Percentiles rank a stretch among this genome's conserved stretches.
These are phyloP conservation scores for Casaregolazyma suthepensis DNA, from an alignment of 1,139 yeast species.

Conservation along the genomic window DNA sequence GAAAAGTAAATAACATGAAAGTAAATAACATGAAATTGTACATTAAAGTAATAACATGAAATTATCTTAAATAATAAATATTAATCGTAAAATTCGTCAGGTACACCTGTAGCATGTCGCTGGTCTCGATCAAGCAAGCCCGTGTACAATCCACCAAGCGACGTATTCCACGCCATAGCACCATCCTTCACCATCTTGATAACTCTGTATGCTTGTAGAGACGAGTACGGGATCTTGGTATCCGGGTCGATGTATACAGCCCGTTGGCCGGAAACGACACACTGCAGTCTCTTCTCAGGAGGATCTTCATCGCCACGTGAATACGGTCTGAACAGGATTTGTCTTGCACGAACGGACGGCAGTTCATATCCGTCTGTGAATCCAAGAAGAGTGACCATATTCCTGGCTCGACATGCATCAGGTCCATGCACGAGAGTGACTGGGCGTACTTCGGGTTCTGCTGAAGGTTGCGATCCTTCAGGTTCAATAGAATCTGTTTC, in stretches of 20 bases:
- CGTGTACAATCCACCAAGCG: conserved; percentile 62
- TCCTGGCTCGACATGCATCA: conserved; percentile 17
- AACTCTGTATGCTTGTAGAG: conserved; percentile 69
- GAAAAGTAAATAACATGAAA: not conserved
- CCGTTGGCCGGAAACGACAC: conserved; percentile 72
- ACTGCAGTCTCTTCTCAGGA: conserved; percentile 31
- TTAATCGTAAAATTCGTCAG: conserved; percentile 55
- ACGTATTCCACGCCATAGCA: conserved; percentile 63
- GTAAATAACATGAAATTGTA: not conserved
- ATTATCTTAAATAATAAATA: not conserved
- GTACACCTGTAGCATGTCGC: conserved; percentile 80
- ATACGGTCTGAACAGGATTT: conserved; percentile 55
- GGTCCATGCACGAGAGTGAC: conserved; percentile 27
- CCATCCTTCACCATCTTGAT: conserved; percentile 65
- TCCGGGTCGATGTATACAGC: conserved; percentile 85
- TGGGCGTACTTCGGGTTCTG: conserved; percentile 32
- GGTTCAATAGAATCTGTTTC: conserved; percentile 6
- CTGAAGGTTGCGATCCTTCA: conserved; percentile 16
- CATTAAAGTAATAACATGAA: not conserved
- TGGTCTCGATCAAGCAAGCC: conserved; percentile 45
- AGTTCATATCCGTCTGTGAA: conserved; percentile 27
- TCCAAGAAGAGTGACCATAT: conserved; percentile 26
- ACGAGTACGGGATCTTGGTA: conserved; percentile 73
- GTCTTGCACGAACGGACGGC: conserved; percentile 36
- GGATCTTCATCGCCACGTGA: conserved; percentile 29